Base-by-base conservation (phyloP, 2,329 filamentous ascomycete species). In the Talaromyces sp. region DNA sequence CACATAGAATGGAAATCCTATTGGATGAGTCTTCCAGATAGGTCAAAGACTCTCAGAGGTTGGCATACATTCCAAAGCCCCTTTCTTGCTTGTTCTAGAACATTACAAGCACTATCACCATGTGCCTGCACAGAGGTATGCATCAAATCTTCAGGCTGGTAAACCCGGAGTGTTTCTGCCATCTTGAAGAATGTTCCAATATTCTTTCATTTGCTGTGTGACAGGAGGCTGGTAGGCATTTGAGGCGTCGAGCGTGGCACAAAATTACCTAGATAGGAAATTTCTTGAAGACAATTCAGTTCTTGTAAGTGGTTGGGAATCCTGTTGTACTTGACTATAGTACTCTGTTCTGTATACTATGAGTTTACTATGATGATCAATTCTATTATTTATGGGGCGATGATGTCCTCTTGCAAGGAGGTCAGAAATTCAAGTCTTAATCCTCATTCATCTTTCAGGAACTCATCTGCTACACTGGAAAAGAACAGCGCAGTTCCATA, bases 361-460 rank as follows among this genome's bases (percentile, higher is more conserved):
- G 11, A 19, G 14, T 11, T 7, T 35, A 16, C 13, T 19, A n/a
- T n/a, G 59, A 50, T 35, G 60, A 62, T 59, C 52, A 52, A 62
- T 66, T 66, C 50, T 52, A 66, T 24, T 66, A 66, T 66, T 59
- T 66, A 66, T 66, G 52, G 43, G 47, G 50, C 43, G 52, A 66
- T 47, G 11, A 43, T 39, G 10, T 57, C 52, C 52, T n/a, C 24
- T 56, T 16, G 10, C 27, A 45, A 56, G 37, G 19, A 41, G n/a
- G 3, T 37, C 10, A 22, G 27, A 24, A 24, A 13, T 39, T 24
- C 33, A 37, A 22, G 16, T 39, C 5, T 37, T 37, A 33, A 24
- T 39, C 33, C 4, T 61, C 35, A 22, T 31, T 33, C 11, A 52
- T 31, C 33, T 14, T 5, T 22, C 31, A 37, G 5, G 22, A 22